A percentile compares a stretch with the other conserved stretches of the same genome.
phyloP scores from a whole-genome alignment of 345 rosid genomes.

The Salix arbutifolia region DNA sequence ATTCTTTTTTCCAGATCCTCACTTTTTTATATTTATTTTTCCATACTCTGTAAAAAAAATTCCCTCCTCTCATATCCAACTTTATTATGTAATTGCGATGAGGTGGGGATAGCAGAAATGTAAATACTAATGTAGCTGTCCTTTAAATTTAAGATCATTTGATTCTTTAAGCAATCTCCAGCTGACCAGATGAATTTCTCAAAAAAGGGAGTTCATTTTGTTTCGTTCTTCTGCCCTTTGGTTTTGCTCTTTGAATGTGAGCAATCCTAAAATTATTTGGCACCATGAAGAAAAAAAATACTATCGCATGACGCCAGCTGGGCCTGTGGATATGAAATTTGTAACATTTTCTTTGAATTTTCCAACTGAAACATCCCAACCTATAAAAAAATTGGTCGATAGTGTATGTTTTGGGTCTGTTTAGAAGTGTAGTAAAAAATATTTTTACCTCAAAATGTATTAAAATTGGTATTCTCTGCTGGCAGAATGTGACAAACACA shows the following conservation, averaged over 20 bases:
- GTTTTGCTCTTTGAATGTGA: not conserved
- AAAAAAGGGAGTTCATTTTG: not conserved
- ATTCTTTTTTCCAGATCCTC: slow-evolving; percentile 14
- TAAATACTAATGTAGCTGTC: slow-evolving; percentile 18
- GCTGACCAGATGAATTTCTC: slow-evolving; percentile 1
- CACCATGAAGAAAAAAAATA: not conserved
- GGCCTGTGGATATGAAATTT: too few relatives aligned
- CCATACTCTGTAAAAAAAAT: slow-evolving; percentile 1
- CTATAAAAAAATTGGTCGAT: too few relatives aligned
- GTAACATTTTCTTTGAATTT: too few relatives aligned
- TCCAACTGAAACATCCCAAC: too few relatives aligned
- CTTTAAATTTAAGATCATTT: not conserved
- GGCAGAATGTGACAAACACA: too few relatives aligned
- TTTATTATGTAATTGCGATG: slow-evolving; percentile 8
- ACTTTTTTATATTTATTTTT: not conserved
- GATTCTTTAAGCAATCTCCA: not conserved
- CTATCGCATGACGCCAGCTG: too few relatives aligned
- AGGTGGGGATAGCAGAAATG: slow-evolving; percentile 3
- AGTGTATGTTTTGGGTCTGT: too few relatives aligned
- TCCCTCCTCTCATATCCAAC: not conserved
- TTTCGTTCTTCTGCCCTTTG: not conserved
- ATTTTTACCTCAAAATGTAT: too few relatives aligned
- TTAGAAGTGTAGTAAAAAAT: too few relatives aligned
- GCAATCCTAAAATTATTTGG: not conserved
- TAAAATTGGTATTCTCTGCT: too few relatives aligned